phyloP scores from a whole-genome alignment of 495 filamentous ascomycete genomes.

The Penicillium riverlandense region DNA sequence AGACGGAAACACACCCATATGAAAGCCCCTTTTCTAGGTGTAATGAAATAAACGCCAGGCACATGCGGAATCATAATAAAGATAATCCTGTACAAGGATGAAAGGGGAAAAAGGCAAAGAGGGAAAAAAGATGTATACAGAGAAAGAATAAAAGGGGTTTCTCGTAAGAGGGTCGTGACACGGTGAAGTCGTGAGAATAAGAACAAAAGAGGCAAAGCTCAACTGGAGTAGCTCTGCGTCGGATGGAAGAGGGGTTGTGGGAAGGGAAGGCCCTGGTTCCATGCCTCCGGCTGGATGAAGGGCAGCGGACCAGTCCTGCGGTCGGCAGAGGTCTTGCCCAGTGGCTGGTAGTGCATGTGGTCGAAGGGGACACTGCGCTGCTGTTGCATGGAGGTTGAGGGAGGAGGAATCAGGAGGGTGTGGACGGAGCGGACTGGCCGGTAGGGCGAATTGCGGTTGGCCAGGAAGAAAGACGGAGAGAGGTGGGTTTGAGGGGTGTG shows the following conservation, averaged over 20 bases:
- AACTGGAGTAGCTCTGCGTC: conserved; percentile 30
- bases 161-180: conserved; percentile 20
- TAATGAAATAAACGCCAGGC: conserved; percentile 15
- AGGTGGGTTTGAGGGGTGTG: conserved; percentile 47
- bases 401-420: conserved; percentile 82
- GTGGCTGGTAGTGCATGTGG: conserved; percentile 94
- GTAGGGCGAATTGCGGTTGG: conserved; percentile 76
- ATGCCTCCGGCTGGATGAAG: conserved; percentile 49
- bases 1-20: conserved; percentile 1
- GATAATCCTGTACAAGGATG: conserved; percentile 11
- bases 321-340: conserved; percentile 69
- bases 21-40: too few species aligned
- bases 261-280: conserved; percentile 27
- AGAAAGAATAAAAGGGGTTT: conserved; percentile 11
- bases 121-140: conserved; percentile 4
- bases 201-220: conserved; percentile 2
- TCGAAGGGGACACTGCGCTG: conserved; percentile 55
- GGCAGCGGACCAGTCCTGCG: conserved; percentile 77
- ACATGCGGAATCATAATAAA: conserved; percentile 4
- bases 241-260: conserved; percentile 31
- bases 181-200: conserved; percentile 14
- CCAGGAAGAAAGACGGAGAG: conserved; percentile 56
- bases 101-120: background rate
- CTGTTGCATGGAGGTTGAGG: conserved; percentile 69
- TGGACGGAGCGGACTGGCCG: conserved; percentile 83